These are phyloP conservation scores for Citrus cavaleriei DNA, from an alignment of 345 rosid genomes.

Conservation along the genomic window DNA sequence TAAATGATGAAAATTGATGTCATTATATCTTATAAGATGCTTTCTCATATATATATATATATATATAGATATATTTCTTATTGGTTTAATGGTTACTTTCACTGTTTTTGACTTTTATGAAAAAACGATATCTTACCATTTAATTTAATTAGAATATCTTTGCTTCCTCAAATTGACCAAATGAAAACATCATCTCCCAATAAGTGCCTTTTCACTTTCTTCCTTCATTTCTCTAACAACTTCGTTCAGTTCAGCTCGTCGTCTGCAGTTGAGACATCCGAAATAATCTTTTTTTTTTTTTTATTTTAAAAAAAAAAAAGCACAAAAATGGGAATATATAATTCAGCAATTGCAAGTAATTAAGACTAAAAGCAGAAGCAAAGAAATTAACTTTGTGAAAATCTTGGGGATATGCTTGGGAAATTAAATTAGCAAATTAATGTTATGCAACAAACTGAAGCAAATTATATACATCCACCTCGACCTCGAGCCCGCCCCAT, in stretches of 20 bases:
- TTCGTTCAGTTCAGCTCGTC: background rate
- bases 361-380: background rate
- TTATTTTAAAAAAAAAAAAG: too few species aligned
- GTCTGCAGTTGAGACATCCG: background rate
- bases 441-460: background rate
- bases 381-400: background rate
- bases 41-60: too few species aligned
- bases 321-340: too few species aligned
- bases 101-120: background rate
- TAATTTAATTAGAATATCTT: background rate
- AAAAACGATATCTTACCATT: background rate
- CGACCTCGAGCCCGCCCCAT: background rate
- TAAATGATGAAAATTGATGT: too few species aligned
- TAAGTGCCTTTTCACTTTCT: background rate
- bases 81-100: background rate
- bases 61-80: background rate
- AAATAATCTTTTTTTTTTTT: too few species aligned
- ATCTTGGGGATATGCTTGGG: too few species aligned
- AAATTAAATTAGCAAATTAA: background rate
- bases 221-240: background rate
- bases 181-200: background rate
- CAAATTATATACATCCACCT: background rate
- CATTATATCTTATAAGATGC: too few species aligned
- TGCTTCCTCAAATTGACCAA: background rate
- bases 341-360: too few species aligned